Evolutionary conservation across 2,329 filamentous ascomycete genomes (phyloP), one percentile per base, ranked within the genome.

Genomic region (Cercospora sp.): DNA sequence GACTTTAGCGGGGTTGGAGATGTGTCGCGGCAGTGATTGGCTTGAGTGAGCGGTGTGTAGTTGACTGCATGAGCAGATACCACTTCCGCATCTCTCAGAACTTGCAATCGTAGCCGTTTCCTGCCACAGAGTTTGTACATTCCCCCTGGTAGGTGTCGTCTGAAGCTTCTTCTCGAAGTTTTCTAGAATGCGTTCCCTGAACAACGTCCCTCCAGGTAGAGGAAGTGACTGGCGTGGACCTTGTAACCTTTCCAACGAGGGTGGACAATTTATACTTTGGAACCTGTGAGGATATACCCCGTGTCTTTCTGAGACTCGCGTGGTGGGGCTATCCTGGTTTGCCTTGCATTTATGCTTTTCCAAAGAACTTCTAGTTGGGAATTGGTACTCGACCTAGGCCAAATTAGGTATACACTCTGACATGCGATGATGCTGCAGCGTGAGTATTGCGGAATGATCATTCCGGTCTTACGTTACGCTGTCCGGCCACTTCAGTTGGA

Each of bases 141-240:
- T 8, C 31, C 31, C 55, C 31, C 55, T 31, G 28, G 5, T n/a
- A 12, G 20, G 55, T 59, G 28, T 51, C 60, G n/a, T 51, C 18
- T 31, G 60, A 51, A 51, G 23, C 61, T 51, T 63, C 40, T 63
- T 63, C 61, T 63, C 26, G 45, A 63, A 63, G 61, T 13, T 26
- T 63, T 63, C 61, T 48, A 63, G 61, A 63, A 57, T 2, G 45
- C 45, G 28, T 55, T 31, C 45, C 26, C n/a, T 20, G 26, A 42
- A 16, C 10, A 16, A 62, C 16, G 5, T 40, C 16, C 20, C 2
- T 23, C 5, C 30, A 30, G n/a, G 28, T 9, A 2, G 28, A 16
- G 23, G 18, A 18, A 9, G 28, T 3, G 5, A 55, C 40, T 30
- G 45, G 30, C 61, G 45, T 63, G 45, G 45, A 45, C 61, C 61